Base-by-base conservation (phyloP, 2,329 filamentous ascomycete genomes). In the Aureobasidium sp. region DNA sequence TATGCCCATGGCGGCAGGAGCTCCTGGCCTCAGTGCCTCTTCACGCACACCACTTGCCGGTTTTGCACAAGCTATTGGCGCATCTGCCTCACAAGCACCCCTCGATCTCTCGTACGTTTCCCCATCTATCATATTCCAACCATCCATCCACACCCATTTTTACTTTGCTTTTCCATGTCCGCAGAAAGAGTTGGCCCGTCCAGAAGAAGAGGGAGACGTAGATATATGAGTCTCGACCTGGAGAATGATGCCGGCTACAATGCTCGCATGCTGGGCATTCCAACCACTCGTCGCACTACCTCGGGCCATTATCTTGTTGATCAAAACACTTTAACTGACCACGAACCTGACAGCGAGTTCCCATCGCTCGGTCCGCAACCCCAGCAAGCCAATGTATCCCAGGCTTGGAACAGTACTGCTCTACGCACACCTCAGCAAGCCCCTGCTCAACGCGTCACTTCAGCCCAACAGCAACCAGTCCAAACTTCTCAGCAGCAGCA, bases 331-430 rank as follows among this genome's bases (percentile, higher is more conserved):
- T 9, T 34, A 10, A 61, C 70, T 71, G 63, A 70, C 62, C 59
- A 64, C 60, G 42, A 59, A 54, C 67, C 63, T 50, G n/a, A 54
- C 64, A 86, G 84, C 69, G 84, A 86, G 69, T 86, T 86, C 62
- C 84, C 84, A 50, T 83, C 82, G 11, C 73, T 86, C 67, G 81
- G 79, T 21, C 77, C 82, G 36, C 81, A 84, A 69, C 76, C 81
- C 65, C 78, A 81, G 61, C 80, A 79, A 61, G 81, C 78, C 62
- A 79, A 53, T 74, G 78, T 50, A 77, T 82, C 73, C 73, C 81
- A 66, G 77, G 82, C 69, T 81, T 82, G 81, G 65, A 84, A 83
- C 67, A 80, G 81, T 54, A 83, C 81, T 65, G 79, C 80, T 27
- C 81, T 78, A 62, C 78, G 83, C 67, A 80, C 72, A 68, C 72